Percentiles rank a stretch among this genome's conserved stretches.
phyloP scores from a whole-genome alignment of 768 basidiomycete species.

The Russula griseocarnosa region DNA sequence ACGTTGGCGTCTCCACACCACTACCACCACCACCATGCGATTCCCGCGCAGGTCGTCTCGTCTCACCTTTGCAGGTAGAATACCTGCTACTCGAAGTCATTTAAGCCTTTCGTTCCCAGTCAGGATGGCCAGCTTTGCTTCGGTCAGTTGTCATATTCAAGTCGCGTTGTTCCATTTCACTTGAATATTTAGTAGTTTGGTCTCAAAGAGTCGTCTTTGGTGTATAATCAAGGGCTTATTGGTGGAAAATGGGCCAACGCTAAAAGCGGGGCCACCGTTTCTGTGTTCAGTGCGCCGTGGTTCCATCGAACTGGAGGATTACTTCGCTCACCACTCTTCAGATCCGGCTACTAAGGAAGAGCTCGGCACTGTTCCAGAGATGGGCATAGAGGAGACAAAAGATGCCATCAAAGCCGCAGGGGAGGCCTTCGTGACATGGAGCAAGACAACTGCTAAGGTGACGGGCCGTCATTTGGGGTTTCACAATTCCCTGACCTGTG shows the following conservation, averaged over 20 bases:
- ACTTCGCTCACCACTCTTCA: conserved; percentile 32
- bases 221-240: conserved; percentile 74
- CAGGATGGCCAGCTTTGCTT: conserved; percentile 18
- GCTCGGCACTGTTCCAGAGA: conserved; percentile 85
- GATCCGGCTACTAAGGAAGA: conserved; percentile 86
- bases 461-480: conserved; percentile 15
- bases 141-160: conserved; percentile 5
- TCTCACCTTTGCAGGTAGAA: conserved; percentile 1
- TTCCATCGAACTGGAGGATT: background rate
- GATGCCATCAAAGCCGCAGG: conserved; percentile 80
- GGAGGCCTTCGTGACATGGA: conserved; percentile 80
- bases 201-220: conserved; percentile 70
- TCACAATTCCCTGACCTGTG: background rate
- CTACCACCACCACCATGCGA: conserved; percentile 4
- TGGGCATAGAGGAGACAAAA: conserved; percentile 79
- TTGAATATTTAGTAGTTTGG: conserved; percentile 19
- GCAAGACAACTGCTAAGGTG: conserved; percentile 83
- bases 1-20: background rate
- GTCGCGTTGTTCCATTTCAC: background rate
- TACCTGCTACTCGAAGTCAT: background rate
- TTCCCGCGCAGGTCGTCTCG: background rate
- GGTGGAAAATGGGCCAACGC: conserved; percentile 85
- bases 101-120: background rate
- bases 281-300: conserved; percentile 64
- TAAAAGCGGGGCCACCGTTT: conserved; percentile 64